Percentiles rank a stretch among this genome's conserved stretches.
phyloP scores from a whole-genome alignment of 495 filamentous ascomycete species.

The Cetradonia linearis region DNA sequence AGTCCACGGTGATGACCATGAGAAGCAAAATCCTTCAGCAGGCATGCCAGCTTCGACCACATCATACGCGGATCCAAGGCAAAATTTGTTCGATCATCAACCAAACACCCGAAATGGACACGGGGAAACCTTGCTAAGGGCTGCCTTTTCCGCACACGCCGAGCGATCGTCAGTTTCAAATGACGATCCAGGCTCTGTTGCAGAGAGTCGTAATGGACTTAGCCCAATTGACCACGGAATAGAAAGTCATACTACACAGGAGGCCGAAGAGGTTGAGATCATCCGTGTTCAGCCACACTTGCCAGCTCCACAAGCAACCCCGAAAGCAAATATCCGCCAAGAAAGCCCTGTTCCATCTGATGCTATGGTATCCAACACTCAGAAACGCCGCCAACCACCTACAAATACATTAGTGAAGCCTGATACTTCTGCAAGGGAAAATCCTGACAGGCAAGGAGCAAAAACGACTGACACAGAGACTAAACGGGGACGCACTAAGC shows the following conservation, averaged over 20 bases:
- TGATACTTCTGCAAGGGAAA: not conserved
- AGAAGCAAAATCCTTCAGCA: not conserved
- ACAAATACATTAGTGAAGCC: not conserved
- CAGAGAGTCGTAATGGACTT: not conserved
- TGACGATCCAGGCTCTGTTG: no score
- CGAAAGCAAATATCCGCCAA: not conserved
- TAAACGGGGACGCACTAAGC: not conserved
- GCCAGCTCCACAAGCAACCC: not conserved
- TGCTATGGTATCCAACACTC: not conserved
- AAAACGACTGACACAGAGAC: not conserved
- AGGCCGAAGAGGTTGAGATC: not conserved
- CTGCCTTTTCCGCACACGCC: not conserved
- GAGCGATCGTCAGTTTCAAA: not conserved
- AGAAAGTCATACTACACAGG: not conserved
- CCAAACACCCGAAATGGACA: not conserved
- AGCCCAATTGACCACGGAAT: not conserved
- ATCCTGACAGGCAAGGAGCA: not conserved
- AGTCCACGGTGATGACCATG: not conserved
- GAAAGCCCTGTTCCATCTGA: not conserved
- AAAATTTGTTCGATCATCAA: not conserved
- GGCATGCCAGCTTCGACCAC: not conserved
- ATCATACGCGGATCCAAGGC: not conserved
- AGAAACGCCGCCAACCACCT: not conserved
- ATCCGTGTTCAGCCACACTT: not conserved
- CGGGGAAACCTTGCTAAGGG: not conserved